Base-by-base conservation (phyloP, 805 yeast species). In the Candida ortonii region DNA sequence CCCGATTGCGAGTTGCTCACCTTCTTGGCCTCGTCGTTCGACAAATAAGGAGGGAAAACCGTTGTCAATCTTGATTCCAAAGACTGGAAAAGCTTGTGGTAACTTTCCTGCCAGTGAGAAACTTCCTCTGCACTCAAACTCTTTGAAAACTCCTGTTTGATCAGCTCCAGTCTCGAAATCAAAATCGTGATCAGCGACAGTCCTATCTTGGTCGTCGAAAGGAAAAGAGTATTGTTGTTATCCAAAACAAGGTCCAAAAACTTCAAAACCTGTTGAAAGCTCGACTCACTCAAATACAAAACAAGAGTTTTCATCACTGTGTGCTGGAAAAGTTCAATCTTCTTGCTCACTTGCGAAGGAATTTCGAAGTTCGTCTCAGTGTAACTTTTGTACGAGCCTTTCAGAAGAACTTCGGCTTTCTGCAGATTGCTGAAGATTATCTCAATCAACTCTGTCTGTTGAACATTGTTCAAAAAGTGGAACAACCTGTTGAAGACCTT, bases 141-240 rank as follows among this genome's bases (percentile, higher is more conserved):
- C 55, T 41, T 42, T 3, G 55, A 30, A 17, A 78, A 79, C 54
- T 89, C 95, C 57, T 94, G 96, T 53, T 82, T 81, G 52, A 90
- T 83, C 51, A 89, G 74, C 59, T 90, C 97, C 21, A 95, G 90
- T 52, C 96, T 78, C 4, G 96, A 86, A 38, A 89, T 78, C 43
- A 90, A 67, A n/a, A 94, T 85, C 0, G 97, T 90, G 35, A 90
- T 73, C 37, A 90, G 68, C 9, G 95, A 82, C 49, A 88, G 73
- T 14, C 97, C 97, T 46, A 86, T 73, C 61, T 84, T 85, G 28
- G 81, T 73, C 4, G 82, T 73, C 4, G 76, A 66, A n/a, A 77
- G 70, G 76, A 84, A 57, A 7, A 84, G 71, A 22, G 82, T 77
- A 49, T 80, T 80, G 55, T 84, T 82, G 52, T 78, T 80, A 38